Evolutionary conservation across 257 asterid genomes (phyloP).

Genomic region (Fraxinus americana): DNA sequence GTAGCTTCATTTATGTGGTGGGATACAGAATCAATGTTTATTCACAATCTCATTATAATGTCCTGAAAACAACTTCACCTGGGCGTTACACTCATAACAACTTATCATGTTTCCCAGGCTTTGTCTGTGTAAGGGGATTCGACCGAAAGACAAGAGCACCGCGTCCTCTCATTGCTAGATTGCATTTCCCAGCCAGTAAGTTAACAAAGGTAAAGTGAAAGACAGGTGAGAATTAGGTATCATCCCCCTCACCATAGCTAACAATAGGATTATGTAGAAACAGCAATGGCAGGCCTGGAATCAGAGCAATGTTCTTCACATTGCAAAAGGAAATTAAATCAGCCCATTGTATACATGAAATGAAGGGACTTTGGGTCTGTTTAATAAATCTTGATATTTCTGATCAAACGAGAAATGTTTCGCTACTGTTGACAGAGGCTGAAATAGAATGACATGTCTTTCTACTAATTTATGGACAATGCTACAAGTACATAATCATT

Average conservation of each 20-base stretch:
- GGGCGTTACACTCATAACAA: constrained; percentile 1
- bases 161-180: constrained; percentile 39
- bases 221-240: constrained; percentile 40
- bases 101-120: constrained; percentile 32
- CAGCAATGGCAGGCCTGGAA: neutral
- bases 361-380: constrained; percentile 28
- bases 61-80: neutral
- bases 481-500: too few relatives aligned
- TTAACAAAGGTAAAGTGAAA: constrained; percentile 29
- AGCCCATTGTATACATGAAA: constrained; percentile 27
- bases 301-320: neutral
- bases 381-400: constrained; percentile 31
- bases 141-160: constrained; percentile 39
- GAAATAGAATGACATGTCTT: constrained; percentile 18
- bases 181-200: constrained; percentile 42
- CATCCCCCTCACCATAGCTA: constrained; percentile 26
- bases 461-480: constrained; percentile 15
- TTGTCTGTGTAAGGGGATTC: constrained; percentile 47
- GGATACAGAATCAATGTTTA: neutral
- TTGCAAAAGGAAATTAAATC: constrained; percentile 22
- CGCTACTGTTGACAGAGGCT: constrained; percentile 11
- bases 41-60: neutral
- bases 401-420: constrained; percentile 7
- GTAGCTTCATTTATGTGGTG: constrained; percentile 1
- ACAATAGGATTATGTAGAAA: constrained; percentile 20